phyloP scores from a whole-genome alignment of 2,329 filamentous ascomycete genomes.

The Nemania diffusa region DNA sequence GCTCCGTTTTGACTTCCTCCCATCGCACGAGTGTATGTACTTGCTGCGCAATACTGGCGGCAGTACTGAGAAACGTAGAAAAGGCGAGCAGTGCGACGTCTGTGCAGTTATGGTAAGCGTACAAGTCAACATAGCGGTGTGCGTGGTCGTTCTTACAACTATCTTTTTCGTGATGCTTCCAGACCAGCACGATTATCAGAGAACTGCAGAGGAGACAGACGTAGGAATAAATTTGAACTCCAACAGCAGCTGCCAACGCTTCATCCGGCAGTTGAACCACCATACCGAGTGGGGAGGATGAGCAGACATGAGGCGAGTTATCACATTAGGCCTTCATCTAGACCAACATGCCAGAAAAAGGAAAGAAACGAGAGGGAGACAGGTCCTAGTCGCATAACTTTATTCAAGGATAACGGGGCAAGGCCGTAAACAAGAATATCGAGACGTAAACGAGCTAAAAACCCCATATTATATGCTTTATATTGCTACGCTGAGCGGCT shows the following conservation, averaged over 20 bases:
- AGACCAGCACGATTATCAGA: slow-evolving; percentile 53
- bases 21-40: slow-evolving; percentile 54
- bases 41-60: slow-evolving; percentile 56
- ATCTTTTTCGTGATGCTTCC: slow-evolving; percentile 53
- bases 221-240: slow-evolving; percentile 52
- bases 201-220: slow-evolving; percentile 49
- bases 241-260: slow-evolving; percentile 49
- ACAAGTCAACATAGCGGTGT: neutral
- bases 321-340: slow-evolving; percentile 13
- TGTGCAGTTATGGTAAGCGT: slow-evolving; percentile 38
- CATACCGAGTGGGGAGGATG: slow-evolving; percentile 47
- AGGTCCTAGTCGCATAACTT: slow-evolving; percentile 3
- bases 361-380: neutral
- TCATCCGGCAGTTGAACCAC: slow-evolving; percentile 51
- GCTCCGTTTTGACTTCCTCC: slow-evolving; percentile 53
- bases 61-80: slow-evolving; percentile 51
- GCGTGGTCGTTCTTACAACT: slow-evolving; percentile 52
- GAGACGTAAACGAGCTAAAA: slow-evolving; percentile 1
- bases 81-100: slow-evolving; percentile 55
- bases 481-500: slow-evolving; percentile 27
- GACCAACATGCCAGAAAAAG: slow-evolving; percentile 17
- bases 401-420: slow-evolving; percentile 1
- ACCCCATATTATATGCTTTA: slow-evolving; percentile 5
- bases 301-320: slow-evolving; percentile 37
- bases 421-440: slow-evolving; percentile 4